Percentiles rank a stretch among this genome's conserved stretches.
phyloP scores from a whole-genome alignment of 257 asterid species.

The Salvia rosmarinus region DNA sequence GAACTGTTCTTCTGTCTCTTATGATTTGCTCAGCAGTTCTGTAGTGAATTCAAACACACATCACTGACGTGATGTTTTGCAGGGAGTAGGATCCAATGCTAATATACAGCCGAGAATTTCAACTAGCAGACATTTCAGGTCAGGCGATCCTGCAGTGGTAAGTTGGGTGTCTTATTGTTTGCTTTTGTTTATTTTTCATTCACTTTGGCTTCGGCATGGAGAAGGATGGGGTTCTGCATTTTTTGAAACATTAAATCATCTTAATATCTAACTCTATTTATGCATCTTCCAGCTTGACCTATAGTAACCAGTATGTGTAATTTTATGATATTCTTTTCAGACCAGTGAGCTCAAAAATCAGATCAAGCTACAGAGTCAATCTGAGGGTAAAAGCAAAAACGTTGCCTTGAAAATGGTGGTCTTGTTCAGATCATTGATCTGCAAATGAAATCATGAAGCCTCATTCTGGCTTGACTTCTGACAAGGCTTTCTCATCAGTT shows the following conservation, averaged over 20 bases:
- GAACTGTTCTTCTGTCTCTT: background rate
- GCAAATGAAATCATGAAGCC: constrained; percentile 39
- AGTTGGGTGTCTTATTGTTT: background rate
- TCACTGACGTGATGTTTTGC: constrained; percentile 26
- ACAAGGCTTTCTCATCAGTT: constrained; percentile 39
- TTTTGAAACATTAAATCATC: constrained; percentile 7
- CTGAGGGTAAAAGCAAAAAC: constrained; percentile 42
- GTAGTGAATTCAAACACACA: background rate
- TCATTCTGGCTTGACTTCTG: constrained; percentile 51
- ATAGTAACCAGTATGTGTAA: constrained; percentile 8
- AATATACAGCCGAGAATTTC: constrained; percentile 35
- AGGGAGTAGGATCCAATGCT: constrained; percentile 42
- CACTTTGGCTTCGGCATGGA: constrained; percentile 24
- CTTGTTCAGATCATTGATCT: constrained; percentile 37
- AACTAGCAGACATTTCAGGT: constrained; percentile 31
- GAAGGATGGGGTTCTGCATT: constrained; percentile 2
- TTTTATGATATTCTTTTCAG: constrained; percentile 46
- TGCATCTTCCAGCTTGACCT: constrained; percentile 14
- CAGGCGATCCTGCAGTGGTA: constrained; percentile 47
- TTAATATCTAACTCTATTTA: constrained; percentile 9
- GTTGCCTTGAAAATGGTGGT: constrained; percentile 41
- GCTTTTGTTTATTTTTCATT: background rate
- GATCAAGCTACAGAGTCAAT: constrained; percentile 48
- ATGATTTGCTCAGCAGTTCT: constrained; percentile 6
- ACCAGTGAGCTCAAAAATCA: constrained; percentile 46